phyloP scores from a whole-genome alignment of 768 basidiomycete species.

The Podaxis rugospora region DNA sequence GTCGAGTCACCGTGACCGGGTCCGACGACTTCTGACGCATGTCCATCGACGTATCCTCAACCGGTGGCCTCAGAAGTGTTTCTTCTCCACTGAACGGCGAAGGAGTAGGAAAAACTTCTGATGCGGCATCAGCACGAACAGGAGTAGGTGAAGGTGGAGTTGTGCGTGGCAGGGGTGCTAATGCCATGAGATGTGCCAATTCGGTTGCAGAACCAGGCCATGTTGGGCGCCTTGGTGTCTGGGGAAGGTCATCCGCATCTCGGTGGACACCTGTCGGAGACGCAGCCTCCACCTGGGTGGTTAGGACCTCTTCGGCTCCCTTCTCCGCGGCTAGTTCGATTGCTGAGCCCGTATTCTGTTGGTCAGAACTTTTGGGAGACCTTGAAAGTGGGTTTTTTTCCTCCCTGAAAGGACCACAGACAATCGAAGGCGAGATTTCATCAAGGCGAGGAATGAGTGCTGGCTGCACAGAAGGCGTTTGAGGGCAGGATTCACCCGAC shows the following conservation, averaged over 20 bases:
- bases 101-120: slow-evolving; percentile 5
- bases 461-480: not conserved
- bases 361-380: not conserved
- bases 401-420: not conserved
- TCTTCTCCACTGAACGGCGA: slow-evolving; percentile 10
- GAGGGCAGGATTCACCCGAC: not conserved
- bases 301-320: not conserved
- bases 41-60: not conserved
- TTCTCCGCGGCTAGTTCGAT: too few relatives aligned
- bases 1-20: not conserved
- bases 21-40: slow-evolving; percentile 3
- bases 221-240: not conserved
- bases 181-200: slow-evolving; percentile 8
- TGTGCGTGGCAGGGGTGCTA: not conserved
- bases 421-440: slow-evolving; percentile 13
- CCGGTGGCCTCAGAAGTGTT: slow-evolving; percentile 8
- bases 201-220: slow-evolving; percentile 5
- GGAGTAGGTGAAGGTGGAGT: not conserved
- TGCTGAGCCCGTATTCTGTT: not conserved
- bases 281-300: not conserved
- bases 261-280: not conserved
- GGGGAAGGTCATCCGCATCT: not conserved
- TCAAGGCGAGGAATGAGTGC: slow-evolving; percentile 9
- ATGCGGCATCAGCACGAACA: not conserved
- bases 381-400: not conserved